These are phyloP conservation scores for Guyanaporus albipodus DNA, from an alignment of 768 basidiomycete species.

Conservation along the genomic window DNA sequence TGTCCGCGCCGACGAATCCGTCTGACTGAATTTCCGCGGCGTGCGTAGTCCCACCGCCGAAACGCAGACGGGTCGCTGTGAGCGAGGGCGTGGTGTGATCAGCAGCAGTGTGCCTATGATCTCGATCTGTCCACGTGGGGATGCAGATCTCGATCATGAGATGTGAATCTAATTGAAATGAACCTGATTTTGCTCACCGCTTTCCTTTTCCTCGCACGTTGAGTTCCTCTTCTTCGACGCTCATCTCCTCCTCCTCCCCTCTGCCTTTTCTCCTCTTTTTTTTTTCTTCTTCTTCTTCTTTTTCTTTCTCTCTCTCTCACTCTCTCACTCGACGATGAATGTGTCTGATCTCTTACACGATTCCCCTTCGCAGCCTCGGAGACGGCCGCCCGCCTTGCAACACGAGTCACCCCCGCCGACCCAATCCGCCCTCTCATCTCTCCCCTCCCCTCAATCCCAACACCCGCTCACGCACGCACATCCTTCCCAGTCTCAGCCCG, in stretches of 20 bases:
- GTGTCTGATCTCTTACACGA: conserved; percentile 66
- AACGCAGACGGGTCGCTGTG: no score
- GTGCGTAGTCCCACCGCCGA: no score
- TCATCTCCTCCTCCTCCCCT: conserved; percentile 7
- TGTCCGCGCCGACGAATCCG: neutral
- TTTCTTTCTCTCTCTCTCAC: no score
- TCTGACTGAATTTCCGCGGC: no score
- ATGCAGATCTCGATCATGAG: conserved; percentile 30
- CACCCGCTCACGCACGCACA: conserved; percentile 22
- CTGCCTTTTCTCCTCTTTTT: neutral
- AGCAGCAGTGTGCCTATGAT: conserved; percentile 15
- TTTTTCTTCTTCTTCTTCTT: neutral
- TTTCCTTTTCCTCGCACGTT: conserved; percentile 29
- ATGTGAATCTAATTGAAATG: conserved; percentile 35
- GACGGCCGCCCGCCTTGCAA: conserved; percentile 27
- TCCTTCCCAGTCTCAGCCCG: conserved; percentile 12
- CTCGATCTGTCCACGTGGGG: conserved; percentile 32
- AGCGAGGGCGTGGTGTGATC: no score
- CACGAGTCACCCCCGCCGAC: conserved; percentile 24
- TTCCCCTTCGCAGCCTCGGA: conserved; percentile 57
- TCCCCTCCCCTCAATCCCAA: conserved; percentile 29
- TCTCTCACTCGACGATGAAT: conserved; percentile 44
- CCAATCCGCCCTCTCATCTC: conserved; percentile 24
- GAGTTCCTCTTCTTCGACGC: conserved; percentile 23
- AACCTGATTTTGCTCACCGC: conserved; percentile 27